Percentiles rank a stretch among this genome's conserved stretches.
Conservation (phyloP, 306 rosid species). For the Sphenostylis stenocarpa region DNA sequence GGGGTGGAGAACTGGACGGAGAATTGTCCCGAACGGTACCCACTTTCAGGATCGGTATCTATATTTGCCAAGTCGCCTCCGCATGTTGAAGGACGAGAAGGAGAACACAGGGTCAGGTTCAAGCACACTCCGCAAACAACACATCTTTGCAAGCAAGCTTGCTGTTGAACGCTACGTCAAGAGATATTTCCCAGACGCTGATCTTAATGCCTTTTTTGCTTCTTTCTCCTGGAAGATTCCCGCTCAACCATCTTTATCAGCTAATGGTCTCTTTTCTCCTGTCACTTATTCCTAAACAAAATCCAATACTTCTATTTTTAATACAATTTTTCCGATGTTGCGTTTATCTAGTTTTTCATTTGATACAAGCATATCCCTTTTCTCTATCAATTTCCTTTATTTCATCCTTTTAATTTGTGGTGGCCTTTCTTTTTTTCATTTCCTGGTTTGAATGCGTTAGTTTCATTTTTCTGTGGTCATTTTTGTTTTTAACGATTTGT, state of each 20-base stretch:
- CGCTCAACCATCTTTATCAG: slow-evolving; percentile 2
- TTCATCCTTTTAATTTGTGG: background rate
- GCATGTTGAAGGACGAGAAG: background rate
- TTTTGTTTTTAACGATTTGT: too few species aligned
- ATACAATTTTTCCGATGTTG: too few species aligned
- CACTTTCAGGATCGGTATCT: slow-evolving; percentile 74
- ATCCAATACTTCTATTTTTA: too few species aligned
- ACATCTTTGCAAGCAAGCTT: slow-evolving; percentile 71
- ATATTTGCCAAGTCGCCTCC: slow-evolving; percentile 59
- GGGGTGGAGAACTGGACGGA: slow-evolving; percentile 81
- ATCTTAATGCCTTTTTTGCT: slow-evolving; percentile 55
- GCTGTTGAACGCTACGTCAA: slow-evolving; percentile 62
- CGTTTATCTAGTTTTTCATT: too few species aligned
- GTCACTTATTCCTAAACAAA: background rate
- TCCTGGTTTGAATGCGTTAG: background rate
- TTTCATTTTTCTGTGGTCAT: background rate
- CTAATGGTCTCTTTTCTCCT: too few species aligned
- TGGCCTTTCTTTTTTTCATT: background rate
- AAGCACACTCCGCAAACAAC: background rate
- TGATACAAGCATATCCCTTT: too few species aligned
- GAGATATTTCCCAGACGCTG: slow-evolving; percentile 45
- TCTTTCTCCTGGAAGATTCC: slow-evolving; percentile 88
- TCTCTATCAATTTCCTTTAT: too few species aligned
- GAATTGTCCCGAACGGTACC: slow-evolving; percentile 48
- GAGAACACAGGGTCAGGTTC: background rate